Evolutionary conservation across 139 green algal species (phyloP), one percentile per base, ranked within the genome.

Genomic region (Gonium pectorale): DNA sequence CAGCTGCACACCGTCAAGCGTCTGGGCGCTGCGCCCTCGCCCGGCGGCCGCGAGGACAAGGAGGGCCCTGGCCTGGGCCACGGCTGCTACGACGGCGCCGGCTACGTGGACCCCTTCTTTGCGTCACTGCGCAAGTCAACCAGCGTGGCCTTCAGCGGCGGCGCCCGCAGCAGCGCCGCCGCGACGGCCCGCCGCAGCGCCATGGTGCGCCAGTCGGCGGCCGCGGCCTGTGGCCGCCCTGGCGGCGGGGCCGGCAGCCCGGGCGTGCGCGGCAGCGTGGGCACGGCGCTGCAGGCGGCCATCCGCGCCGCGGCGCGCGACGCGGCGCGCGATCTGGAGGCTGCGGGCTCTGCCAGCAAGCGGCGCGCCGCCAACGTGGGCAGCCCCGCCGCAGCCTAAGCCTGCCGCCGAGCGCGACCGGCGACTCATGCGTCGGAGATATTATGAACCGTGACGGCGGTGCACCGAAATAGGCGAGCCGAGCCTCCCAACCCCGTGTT

Each of bases 121-220:
- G 79, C 64, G 19, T 85, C 79, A 3, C 79, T 85, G 46, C 79
- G 79, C 37, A 77, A 77, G 63, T 67, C 62, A 35, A 71, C 74
- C 59, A 82, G 74, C 56, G 38, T 82, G 6, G 38, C 22, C 40
- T 35, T 80, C 22, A 3, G 15, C 13, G 44, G 38, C 31, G 6
- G 35, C 49, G 5, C 31, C 44, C 5, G 13, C 43, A 60, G 41
- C 8, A 31, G 4, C 2, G 71, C 33, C 35, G 49, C 49, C 4
- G 37, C 60, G 29, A 26, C 44, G 17, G n/a, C 41, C 22, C 22
- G 41, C 33, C 78, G 78, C 44, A 67, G 35, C 31, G 33, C 37
- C 6, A 24, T 7, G 2, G 40, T 84, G 62, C 62, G 78, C 26
- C 37, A 52, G n/a, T 75, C 62, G 22, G 44, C 64, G 11, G 35